phyloP scores from a whole-genome alignment of 148 eudicot genomes.

The Fallopia convolvulus region DNA sequence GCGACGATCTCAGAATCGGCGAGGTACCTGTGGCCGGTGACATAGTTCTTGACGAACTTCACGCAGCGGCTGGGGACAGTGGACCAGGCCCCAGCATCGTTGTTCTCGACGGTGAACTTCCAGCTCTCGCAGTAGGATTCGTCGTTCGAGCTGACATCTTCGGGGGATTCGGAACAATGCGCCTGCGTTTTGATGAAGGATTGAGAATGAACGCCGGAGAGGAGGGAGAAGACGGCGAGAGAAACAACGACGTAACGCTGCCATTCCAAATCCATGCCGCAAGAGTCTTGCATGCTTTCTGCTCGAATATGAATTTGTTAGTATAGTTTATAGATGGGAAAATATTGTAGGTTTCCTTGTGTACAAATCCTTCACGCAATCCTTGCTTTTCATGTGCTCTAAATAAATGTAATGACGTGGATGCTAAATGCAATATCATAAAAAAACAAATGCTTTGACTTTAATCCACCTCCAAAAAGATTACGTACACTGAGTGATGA shows the following conservation, averaged over 20 bases:
- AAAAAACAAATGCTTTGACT: too few relatives aligned
- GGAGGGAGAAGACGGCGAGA: not conserved
- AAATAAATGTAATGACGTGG: too few relatives aligned
- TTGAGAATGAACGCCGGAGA: not conserved
- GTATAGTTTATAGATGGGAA: too few relatives aligned
- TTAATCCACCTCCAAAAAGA: too few relatives aligned
- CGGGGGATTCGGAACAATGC: constrained; percentile 2
- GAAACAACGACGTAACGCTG: not conserved
- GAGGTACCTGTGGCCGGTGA: constrained; percentile 39
- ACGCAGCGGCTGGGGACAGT: constrained; percentile 41
- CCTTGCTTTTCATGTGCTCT: too few relatives aligned
- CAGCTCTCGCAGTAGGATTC: constrained; percentile 65
- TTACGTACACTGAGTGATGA: too few relatives aligned
- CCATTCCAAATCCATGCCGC: not conserved
- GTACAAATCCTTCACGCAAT: too few relatives aligned
- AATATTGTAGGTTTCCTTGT: too few relatives aligned
- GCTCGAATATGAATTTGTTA: too few relatives aligned
- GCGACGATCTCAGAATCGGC: constrained; percentile 48
- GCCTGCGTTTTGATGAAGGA: not conserved
- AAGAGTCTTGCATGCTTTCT: not conserved
- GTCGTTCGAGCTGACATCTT: not conserved
- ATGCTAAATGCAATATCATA: too few relatives aligned
- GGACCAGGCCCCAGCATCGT: constrained; percentile 46
- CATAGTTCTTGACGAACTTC: constrained; percentile 37
- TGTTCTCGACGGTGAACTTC: constrained; percentile 66